Evolutionary conservation across 148 eudicot genomes (phyloP).

Genomic region (Tetragonia tetragonoides): DNA sequence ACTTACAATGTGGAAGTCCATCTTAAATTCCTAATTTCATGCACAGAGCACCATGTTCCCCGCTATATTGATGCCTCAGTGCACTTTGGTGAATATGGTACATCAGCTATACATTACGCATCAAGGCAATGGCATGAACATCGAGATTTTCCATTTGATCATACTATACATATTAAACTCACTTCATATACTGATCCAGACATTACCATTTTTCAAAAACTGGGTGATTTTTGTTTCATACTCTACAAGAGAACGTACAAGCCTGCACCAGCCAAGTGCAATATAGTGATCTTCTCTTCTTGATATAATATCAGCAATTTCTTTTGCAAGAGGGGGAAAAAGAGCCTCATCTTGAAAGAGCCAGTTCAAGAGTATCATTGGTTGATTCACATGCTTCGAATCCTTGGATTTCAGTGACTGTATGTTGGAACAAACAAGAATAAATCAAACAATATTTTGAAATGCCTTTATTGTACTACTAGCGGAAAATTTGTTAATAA

Average conservation of each 20-base stretch:
- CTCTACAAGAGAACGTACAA: slow-evolving; percentile 57
- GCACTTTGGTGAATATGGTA: background rate
- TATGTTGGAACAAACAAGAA: background rate
- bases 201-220: slow-evolving; percentile 42
- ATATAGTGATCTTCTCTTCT: slow-evolving; percentile 67
- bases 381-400: slow-evolving; percentile 47
- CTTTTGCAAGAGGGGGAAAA: slow-evolving; percentile 44
- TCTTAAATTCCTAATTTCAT: background rate
- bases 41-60: background rate
- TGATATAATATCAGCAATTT: slow-evolving; percentile 42
- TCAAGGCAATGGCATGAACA: background rate
- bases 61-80: background rate
- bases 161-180: background rate
- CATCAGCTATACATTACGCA: background rate
- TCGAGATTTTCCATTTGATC: background rate
- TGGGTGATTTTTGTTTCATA: slow-evolving; percentile 44
- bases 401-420: slow-evolving; percentile 52
- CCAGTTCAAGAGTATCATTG: slow-evolving; percentile 69
- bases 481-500: background rate
- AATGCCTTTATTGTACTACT: background rate
- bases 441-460: background rate
- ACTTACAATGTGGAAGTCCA: background rate
- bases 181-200: background rate
- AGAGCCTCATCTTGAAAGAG: slow-evolving; percentile 65
- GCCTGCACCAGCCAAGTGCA: slow-evolving; percentile 78